Evolutionary conservation across 208 protist species (phyloP).

Genomic region (Acanthamoeba royreba): DNA sequence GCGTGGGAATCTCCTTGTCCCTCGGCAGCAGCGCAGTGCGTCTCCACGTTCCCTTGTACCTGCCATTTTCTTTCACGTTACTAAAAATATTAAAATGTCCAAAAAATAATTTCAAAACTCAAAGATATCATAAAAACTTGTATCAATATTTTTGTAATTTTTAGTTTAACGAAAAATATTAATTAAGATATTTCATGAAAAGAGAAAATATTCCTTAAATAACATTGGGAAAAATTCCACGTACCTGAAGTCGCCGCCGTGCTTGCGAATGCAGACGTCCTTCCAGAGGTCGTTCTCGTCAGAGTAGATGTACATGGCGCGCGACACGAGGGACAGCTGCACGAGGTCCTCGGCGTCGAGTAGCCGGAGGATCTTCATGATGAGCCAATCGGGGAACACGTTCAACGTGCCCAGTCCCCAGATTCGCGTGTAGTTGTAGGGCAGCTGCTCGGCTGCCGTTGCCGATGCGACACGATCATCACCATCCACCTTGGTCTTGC

Average conservation of each 20-base stretch:
- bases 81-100: neutral
- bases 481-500: neutral
- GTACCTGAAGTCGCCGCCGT: neutral
- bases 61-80: too few species aligned
- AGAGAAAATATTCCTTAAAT: neutral
- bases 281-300: conserved; percentile 43
- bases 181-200: neutral
- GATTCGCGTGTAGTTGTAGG: neutral
- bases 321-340: neutral
- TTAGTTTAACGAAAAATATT: neutral
- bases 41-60: conserved; percentile 34
- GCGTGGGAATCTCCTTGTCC: neutral
- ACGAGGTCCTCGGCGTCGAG: conserved; percentile 15
- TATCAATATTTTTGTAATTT: neutral
- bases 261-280: conserved; percentile 35
- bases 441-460: neutral
- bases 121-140: neutral
- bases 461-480: neutral
- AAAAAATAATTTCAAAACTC: neutral
- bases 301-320: conserved; percentile 35
- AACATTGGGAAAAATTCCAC: neutral
- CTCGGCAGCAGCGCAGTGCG: conserved; percentile 11
- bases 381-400: conserved; percentile 25
- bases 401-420: conserved; percentile 4
- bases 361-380: conserved; percentile 14